These are phyloP conservation scores for Globisporangium echinulatum DNA, from an alignment of 352 stramenopile species.

Conservation along the genomic window DNA sequence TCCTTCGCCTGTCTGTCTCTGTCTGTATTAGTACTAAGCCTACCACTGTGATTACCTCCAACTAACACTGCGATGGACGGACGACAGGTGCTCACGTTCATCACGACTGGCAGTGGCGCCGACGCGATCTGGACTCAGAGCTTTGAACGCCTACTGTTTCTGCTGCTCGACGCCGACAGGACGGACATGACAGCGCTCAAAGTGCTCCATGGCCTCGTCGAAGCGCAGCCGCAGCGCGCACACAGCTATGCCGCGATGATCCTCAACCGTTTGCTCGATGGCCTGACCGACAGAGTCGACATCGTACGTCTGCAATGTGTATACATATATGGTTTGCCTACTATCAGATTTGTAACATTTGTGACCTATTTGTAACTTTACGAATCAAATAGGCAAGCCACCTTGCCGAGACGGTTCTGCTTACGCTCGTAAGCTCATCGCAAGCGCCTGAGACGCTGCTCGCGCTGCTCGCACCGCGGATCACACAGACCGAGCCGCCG, in stretches of 20 bases:
- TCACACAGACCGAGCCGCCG: slow-evolving; percentile 30
- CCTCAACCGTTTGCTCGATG: slow-evolving; percentile 45
- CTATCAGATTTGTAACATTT: neutral
- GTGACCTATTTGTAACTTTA: neutral
- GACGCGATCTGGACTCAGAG: slow-evolving; percentile 30
- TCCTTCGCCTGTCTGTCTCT: neutral
- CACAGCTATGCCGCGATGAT: slow-evolving; percentile 58
- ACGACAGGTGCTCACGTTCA: slow-evolving; percentile 25
- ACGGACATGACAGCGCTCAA: slow-evolving; percentile 46
- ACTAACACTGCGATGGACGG: no score
- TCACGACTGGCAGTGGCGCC: slow-evolving; percentile 16
- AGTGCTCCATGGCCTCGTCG: slow-evolving; percentile 40
- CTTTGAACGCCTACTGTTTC: slow-evolving; percentile 34
- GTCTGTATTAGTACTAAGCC: neutral
- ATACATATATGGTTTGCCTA: neutral
- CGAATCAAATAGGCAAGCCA: slow-evolving; percentile 27
- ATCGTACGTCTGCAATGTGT: slow-evolving; percentile 22
- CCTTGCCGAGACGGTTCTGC: slow-evolving; percentile 45
- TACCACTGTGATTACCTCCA: no score
- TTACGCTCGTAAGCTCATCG: slow-evolving; percentile 24
- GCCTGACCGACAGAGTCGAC: slow-evolving; percentile 30
- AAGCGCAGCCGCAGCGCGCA: slow-evolving; percentile 27
- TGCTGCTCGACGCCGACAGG: slow-evolving; percentile 39
- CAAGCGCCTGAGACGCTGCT: slow-evolving; percentile 29
- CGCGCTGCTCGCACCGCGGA: slow-evolving; percentile 29